Percentiles rank a stretch among this genome's conserved stretches.
phyloP scores from a whole-genome alignment of 2,329 filamentous ascomycete genomes.

The Aspergillus ruber region DNA sequence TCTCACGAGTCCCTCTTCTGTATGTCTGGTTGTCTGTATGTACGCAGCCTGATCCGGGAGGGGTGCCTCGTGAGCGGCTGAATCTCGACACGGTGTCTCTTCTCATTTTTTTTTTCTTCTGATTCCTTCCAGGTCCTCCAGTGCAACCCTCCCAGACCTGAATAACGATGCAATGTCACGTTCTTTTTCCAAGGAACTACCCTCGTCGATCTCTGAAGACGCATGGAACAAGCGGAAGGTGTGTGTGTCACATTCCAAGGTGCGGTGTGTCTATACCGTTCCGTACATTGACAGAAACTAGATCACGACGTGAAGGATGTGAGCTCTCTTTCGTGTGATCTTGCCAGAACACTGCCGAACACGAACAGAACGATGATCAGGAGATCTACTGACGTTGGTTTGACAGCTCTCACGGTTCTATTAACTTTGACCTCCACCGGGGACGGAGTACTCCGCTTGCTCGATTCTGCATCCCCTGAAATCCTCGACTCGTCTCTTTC shows the following conservation, averaged over 20 bases:
- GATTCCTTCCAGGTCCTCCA: neutral
- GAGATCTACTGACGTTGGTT: neutral
- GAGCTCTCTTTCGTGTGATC: neutral
- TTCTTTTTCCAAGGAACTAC: constrained; percentile 2
- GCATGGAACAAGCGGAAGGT: constrained; percentile 6
- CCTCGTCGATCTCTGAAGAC: constrained; percentile 4
- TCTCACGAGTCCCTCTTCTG: neutral
- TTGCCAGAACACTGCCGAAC: neutral
- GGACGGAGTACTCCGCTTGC: neutral
- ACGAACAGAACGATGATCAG: neutral
- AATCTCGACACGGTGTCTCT: constrained; percentile 5
- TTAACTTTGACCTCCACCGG: neutral
- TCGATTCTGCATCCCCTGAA: too few relatives aligned
- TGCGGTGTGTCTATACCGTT: constrained; percentile 2
- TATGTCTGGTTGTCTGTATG: neutral
- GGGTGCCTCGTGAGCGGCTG: too few relatives aligned
- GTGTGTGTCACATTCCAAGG: constrained; percentile 1
- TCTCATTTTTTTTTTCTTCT: neutral
- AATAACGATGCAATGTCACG: constrained; percentile 8
- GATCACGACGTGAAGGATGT: neutral
- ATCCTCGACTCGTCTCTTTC: too few relatives aligned
- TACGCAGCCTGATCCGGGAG: too few relatives aligned
- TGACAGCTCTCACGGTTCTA: neutral
- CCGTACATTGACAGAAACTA: neutral
- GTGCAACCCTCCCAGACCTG: neutral